phyloP scores from a whole-genome alignment of 1,284 basidiomycete genomes.

The Naganishia albida region DNA sequence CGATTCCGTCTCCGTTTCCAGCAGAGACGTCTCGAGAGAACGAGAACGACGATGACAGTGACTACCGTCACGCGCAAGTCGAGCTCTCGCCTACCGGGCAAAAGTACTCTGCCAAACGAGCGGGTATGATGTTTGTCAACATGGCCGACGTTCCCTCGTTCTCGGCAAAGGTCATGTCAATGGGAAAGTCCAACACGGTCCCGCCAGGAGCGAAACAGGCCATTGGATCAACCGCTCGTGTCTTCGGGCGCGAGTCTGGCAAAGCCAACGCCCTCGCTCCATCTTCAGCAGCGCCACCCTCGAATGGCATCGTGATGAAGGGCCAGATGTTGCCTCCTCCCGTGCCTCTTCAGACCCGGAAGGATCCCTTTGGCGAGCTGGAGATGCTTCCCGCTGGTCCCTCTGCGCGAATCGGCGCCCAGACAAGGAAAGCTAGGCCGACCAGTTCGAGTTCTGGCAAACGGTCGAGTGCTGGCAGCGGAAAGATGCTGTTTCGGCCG shows the following conservation, averaged over 20 bases:
- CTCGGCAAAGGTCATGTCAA: constrained; percentile 9
- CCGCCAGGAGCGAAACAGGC: background rate
- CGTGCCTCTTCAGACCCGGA: constrained; percentile 1
- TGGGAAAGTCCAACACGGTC: constrained; percentile 13
- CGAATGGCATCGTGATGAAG: background rate
- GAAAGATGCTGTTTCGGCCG: constrained; percentile 18
- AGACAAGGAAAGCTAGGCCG: constrained; percentile 17
- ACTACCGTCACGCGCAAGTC: constrained; percentile 26
- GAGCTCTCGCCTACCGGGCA: constrained; percentile 31
- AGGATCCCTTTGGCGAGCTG: constrained; percentile 15
- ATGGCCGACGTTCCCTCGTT: constrained; percentile 15
- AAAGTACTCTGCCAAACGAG: constrained; percentile 23
- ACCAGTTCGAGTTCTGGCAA: constrained; percentile 17
- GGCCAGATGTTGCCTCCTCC: constrained; percentile 17
- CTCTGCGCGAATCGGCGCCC: constrained; percentile 2
- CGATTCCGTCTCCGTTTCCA: constrained; percentile 17
- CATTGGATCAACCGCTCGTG: background rate
- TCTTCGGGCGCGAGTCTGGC: constrained; percentile 27
- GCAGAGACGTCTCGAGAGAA: constrained; percentile 22
- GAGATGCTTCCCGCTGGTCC: constrained; percentile 12
- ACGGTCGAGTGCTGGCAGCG: constrained; percentile 15
- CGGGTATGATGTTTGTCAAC: constrained; percentile 16
- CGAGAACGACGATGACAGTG: constrained; percentile 29
- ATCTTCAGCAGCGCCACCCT: background rate
- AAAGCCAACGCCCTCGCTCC: constrained; percentile 11